Evolutionary conservation across 2,329 filamentous ascomycete genomes (phyloP), one percentile per base, ranked within the genome.

Genomic region (Dothiorella sarmentorum): DNA sequence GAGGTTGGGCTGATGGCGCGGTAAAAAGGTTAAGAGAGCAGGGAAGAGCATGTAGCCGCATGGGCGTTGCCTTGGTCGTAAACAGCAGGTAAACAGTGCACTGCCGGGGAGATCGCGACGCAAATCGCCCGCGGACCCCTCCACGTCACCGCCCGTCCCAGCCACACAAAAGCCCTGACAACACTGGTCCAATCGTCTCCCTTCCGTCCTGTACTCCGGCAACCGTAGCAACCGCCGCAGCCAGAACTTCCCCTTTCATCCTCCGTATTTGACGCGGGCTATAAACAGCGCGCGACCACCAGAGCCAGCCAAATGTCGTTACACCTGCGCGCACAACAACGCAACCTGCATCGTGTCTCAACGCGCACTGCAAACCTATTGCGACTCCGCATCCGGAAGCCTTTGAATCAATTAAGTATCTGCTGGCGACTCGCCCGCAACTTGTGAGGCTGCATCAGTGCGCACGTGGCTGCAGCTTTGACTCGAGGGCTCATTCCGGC

Each of bases 1-100:
- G 59, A 60, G 44, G 53, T 60, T 49, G 60, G 64, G 57, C 58
- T 52, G 43, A 37, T 40, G 38, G 57, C 45, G 18, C 37, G 57
- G n/a, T 22, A 17, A 7, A 37, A 26, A 44, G 35, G 40, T 56
- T 53, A 53, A 29, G 35, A 29, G 6, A 53, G 17, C 49, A 53
- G 49, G 49, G 49, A 29, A 40, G 49, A 53, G 49, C 49, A 40
- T 53, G 49, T 24, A 26, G 29, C 15, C 37, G 49, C 49, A 40
- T 53, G 49, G 49, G 49, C 24, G 49, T 40, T 40, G 49, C 33
- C 35, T n/a, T 53, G 49, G 35, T 53, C 49, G 49, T 53, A 53
- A 53, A 53, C 49, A 53, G 49, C 49, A 53, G 49, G 49, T 53
- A 53, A 53, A 53, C 49, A 53, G 49, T 40, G 49, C 49, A 53